Base-by-base conservation (phyloP, 2,329 filamentous ascomycete species). In the Beauveria sp. region DNA sequence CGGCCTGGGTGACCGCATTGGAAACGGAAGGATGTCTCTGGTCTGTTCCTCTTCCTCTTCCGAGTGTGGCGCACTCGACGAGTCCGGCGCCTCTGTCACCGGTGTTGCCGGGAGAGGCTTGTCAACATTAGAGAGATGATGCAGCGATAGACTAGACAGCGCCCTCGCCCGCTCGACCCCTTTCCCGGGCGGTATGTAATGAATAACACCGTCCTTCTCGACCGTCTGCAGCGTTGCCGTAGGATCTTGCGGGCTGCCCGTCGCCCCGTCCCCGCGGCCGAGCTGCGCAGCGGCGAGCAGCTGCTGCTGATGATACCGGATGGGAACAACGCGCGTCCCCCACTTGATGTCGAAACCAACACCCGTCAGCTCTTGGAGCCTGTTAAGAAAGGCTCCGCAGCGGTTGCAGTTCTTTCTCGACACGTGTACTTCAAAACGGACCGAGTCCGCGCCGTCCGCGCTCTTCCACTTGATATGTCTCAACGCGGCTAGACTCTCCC, bases 341-440 rank as follows among this genome's bases (percentile, higher is more conserved):
- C 70, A 74, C 2, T 66, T 38, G 0, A 75, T 64, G 0, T 60
- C 60, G 2, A 75, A 69, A 0, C 52, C 31, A 0, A 74, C 58
- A 0, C 73, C 73, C 1, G 73, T 74, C 0, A 67, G 58, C 3
- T 64, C 62, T 20, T 68, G 62, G 0, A 76, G 67, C 6, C 54
- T 63, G 2, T 45, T 28, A 1, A 72, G 66, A 5, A 75, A 68
- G 2, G n/a, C 40, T 0, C 64, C 65, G 61, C 74, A 76, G 0
- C 64, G 62, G 0, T 2, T 6, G 51, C 74, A 76, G n/a, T 72
- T 69, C 43, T 68, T 71, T 3, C 74, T 63, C 1, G 74, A 76
- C 10, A 76, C 74, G 63, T 71, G 73, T 0, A 76, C 67, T 34
- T 75, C 73, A 22, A 76, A 69, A 0, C 58, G 28, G 0, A 38